Conservation (phyloP, 768 basidiomycete species). For the Pholiota molesta region DNA sequence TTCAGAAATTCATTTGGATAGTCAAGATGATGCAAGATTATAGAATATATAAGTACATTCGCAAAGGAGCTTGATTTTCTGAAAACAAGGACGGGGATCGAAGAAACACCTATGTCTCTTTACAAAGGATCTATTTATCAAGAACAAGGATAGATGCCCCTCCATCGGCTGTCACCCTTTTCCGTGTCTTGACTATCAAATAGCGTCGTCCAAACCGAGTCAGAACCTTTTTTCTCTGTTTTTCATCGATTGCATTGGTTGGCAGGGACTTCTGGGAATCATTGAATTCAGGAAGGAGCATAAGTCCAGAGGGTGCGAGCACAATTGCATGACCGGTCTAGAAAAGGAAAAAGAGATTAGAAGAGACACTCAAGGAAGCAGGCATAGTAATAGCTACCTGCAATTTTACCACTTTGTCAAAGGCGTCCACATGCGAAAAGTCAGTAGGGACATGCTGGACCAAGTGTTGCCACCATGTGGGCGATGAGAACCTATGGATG, state of each 20-base stretch:
- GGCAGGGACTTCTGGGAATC: background rate
- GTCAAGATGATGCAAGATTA: background rate
- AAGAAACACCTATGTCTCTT: background rate
- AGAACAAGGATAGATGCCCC: slow-evolving; percentile 60
- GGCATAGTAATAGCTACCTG: slow-evolving; percentile 43
- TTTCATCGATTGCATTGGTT: background rate
- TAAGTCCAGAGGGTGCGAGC: slow-evolving; percentile 65
- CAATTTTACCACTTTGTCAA: slow-evolving; percentile 66
- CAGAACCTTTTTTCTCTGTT: slow-evolving; percentile 27
- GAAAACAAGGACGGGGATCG: too few relatives aligned
- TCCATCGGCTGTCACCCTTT: slow-evolving; percentile 64
- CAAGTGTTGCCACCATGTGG: slow-evolving; percentile 75
- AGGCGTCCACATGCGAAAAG: slow-evolving; percentile 58
- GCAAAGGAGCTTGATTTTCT: background rate
- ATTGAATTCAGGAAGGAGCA: slow-evolving; percentile 32
- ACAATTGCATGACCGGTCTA: slow-evolving; percentile 77
- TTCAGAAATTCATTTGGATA: too few relatives aligned
- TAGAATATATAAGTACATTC: background rate
- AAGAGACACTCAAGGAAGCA: background rate
- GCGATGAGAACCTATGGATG: slow-evolving; percentile 77
- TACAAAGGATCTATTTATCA: background rate
- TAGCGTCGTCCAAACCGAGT: slow-evolving; percentile 60
- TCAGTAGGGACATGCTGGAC: slow-evolving; percentile 69
- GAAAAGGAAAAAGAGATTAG: slow-evolving; percentile 6
- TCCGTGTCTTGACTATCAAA: slow-evolving; percentile 61